A percentile compares a stretch with the other conserved stretches of the same genome.
phyloP scores from a whole-genome alignment of 306 rosid genomes.

The Mimosa pudica region DNA sequence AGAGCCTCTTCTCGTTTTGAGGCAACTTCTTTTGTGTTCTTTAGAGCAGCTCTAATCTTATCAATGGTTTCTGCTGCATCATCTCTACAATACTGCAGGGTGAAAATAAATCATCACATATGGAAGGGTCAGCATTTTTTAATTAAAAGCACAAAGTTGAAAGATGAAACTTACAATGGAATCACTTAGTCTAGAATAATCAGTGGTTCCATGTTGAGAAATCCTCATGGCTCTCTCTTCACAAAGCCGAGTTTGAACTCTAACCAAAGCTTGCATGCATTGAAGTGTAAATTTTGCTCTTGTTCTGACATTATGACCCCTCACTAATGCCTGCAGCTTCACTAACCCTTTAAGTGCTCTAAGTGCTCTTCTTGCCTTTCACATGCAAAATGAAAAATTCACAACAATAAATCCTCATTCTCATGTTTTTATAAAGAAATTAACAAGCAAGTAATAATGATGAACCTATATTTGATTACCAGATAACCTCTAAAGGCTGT shows the following conservation, averaged over 20 bases:
- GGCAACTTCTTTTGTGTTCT: constrained; percentile 43
- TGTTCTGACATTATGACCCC: constrained; percentile 58
- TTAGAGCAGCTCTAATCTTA: constrained; percentile 40
- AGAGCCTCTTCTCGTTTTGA: constrained; percentile 45
- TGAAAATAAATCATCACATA: not conserved
- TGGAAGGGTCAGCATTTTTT: not conserved
- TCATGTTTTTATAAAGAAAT: not conserved
- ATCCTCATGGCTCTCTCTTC: constrained; percentile 46
- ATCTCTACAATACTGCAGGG: constrained; percentile 45
- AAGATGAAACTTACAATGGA: constrained; percentile 32
- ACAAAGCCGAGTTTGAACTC: constrained; percentile 51
- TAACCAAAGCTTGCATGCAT: constrained; percentile 62
- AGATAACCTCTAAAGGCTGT: constrained; percentile 63
- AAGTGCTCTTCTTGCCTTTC: constrained; percentile 67
- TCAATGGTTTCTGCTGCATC: constrained; percentile 34
- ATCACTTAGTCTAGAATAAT: constrained; percentile 36
- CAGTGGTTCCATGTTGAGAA: constrained; percentile 39
- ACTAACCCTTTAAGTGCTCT: constrained; percentile 59
- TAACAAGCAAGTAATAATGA: not conserved
- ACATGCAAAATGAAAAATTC: not conserved
- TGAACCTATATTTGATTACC: constrained; percentile 28
- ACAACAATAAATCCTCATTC: not conserved
- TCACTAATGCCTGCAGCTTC: constrained; percentile 63
- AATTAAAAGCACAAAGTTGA: not conserved
- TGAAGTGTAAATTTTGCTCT: constrained; percentile 52